Base-by-base conservation (phyloP, 371 early-diverging fungal genomes). In the Paraphysoderma sedebokerense region DNA sequence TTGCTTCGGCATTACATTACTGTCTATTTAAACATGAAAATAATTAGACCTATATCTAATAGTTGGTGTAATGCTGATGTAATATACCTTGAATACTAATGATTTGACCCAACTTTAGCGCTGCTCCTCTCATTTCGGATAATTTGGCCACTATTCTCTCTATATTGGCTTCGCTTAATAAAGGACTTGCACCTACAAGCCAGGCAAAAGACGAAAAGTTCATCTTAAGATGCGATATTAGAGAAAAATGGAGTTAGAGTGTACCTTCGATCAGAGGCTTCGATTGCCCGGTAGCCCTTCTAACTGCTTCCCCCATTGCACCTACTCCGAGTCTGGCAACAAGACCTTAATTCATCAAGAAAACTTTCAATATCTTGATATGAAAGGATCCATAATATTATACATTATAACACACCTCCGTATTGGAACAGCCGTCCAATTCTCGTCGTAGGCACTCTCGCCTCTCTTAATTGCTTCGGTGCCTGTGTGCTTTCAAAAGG, bases 31-130 rank as follows among this genome's bases (percentile, higher is more conserved):
- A n/a, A n/a, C n/a, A n/a, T n/a, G n/a, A n/a, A n/a, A n/a, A n/a
- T n/a, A n/a, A n/a, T n/a, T n/a, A n/a, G n/a, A n/a, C n/a, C n/a
- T n/a, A n/a, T n/a, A n/a, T n/a, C n/a, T n/a, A n/a, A n/a, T n/a
- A n/a, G n/a, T n/a, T n/a, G n/a, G n/a, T n/a, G n/a, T n/a, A n/a
- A n/a, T n/a, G n/a, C n/a, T n/a, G n/a, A n/a, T n/a, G n/a, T n/a
- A n/a, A n/a, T n/a, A 15, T 4, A 28, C 13, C 95, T 64, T 97
- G 96, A 46, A 97, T 95, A 57, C 87, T 84, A 9, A 97, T 53
- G 89, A 97, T 92, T 57, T 97, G 97, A 0, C 96, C 97, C 56
- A 97, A 73, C 59, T 97, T 97, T 17, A 95, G 65, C 2, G 97
- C 97, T 0, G 97, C 97, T 1, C 97, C 97, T 28, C 97, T 77